Evolutionary conservation across 2,329 filamentous ascomycete species (phyloP).

Genomic region (Ophiocordyceps camponoti-leonardi): DNA sequence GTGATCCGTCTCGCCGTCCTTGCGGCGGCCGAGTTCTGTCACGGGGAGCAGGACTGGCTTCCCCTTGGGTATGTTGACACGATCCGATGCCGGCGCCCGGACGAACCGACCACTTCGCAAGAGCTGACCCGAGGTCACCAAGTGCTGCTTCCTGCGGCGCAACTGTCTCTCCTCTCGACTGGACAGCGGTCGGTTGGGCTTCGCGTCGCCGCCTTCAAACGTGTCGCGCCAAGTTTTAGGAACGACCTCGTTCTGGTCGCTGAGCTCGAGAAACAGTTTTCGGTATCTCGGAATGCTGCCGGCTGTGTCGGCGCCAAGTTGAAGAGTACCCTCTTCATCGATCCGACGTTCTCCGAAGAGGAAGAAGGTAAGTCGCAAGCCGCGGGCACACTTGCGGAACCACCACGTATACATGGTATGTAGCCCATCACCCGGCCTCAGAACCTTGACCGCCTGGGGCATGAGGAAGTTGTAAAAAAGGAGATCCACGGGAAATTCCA

Average conservation of each 20-base stretch:
- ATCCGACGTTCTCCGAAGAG: slow-evolving; percentile 68
- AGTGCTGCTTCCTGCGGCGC: slow-evolving; percentile 21
- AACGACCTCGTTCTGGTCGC: slow-evolving; percentile 22
- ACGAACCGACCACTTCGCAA: slow-evolving; percentile 66
- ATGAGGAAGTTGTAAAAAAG: slow-evolving; percentile 96
- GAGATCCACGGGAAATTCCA: slow-evolving; percentile 88
- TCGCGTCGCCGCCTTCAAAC: slow-evolving; percentile 29
- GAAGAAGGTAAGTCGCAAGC: slow-evolving; percentile 74
- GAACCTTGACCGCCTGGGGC: slow-evolving; percentile 67
- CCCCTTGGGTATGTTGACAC: slow-evolving; percentile 83
- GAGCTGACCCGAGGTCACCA: slow-evolving; percentile 36
- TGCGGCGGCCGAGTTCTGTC: slow-evolving; percentile 47
- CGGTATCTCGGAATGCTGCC: slow-evolving; percentile 18
- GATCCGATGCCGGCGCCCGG: slow-evolving; percentile 83
- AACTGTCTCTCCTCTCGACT: slow-evolving; percentile 17
- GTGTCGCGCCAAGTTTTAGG: slow-evolving; percentile 41
- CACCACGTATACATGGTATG: slow-evolving; percentile 89
- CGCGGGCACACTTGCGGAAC: slow-evolving; percentile 73
- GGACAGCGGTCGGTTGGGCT: slow-evolving; percentile 19
- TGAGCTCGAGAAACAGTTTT: slow-evolving; percentile 28
- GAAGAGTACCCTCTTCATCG: slow-evolving; percentile 64
- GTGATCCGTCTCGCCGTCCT: slow-evolving; percentile 33
- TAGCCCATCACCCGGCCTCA: slow-evolving; percentile 71
- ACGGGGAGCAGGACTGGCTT: slow-evolving; percentile 61
- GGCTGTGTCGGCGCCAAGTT: slow-evolving; percentile 21